These are phyloP conservation scores for Talaromyces amestolkiae DNA, from an alignment of 2,329 filamentous ascomycete species.

Conservation along the genomic window DNA sequence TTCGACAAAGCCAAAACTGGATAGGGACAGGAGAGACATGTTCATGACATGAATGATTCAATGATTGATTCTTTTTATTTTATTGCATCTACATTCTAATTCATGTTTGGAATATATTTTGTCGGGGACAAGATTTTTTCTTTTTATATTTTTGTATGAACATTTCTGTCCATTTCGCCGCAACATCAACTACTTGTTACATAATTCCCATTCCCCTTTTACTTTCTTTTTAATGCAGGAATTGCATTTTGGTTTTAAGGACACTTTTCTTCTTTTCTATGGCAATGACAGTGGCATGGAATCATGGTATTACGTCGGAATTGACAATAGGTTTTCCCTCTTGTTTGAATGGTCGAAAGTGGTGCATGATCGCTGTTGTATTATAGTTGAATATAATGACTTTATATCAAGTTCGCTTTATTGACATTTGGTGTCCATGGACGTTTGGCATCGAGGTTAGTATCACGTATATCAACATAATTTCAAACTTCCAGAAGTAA, in stretches of 20 bases:
- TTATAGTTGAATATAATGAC: not conserved
- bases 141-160: not conserved
- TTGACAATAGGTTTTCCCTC: not conserved
- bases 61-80: constrained; percentile 3
- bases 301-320: not conserved
- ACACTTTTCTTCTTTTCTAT: not conserved
- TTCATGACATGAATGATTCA: constrained; percentile 11
- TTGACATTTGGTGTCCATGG: not conserved
- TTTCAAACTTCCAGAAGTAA: not conserved
- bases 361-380: not conserved
- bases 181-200: not conserved
- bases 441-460: not conserved
- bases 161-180: not conserved
- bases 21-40: not conserved
- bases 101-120: not conserved
- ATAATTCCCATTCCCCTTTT: not conserved
- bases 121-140: too few relatives aligned
- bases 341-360: not conserved
- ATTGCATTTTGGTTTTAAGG: not conserved
- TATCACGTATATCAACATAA: not conserved
- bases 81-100: constrained; percentile 2
- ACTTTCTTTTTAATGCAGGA: not conserved
- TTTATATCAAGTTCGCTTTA: not conserved
- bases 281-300: not conserved
- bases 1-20: not conserved